Percentiles rank a stretch among this genome's conserved stretches.
phyloP scores from a whole-genome alignment of 176 grass and related monocot genomes.

The Oryza meyeriana region DNA sequence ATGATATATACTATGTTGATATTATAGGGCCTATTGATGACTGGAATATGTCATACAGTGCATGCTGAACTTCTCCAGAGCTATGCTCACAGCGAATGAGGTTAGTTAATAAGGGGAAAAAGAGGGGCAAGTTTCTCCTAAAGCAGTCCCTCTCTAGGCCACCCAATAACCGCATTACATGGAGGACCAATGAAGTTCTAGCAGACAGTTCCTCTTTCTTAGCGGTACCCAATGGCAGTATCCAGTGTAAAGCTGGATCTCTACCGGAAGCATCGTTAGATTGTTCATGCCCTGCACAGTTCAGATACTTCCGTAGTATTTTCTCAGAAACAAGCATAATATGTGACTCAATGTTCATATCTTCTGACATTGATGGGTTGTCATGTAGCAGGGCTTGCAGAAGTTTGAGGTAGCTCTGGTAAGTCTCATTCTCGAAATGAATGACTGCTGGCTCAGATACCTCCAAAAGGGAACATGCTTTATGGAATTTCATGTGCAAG shows the following conservation, averaged over 20 bases:
- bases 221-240: slow-evolving; percentile 52
- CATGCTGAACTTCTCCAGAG: slow-evolving; percentile 70
- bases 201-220: slow-evolving; percentile 84
- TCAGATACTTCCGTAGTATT: slow-evolving; percentile 76
- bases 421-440: slow-evolving; percentile 93
- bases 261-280: slow-evolving; percentile 28
- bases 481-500: slow-evolving; percentile 62
- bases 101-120: slow-evolving; percentile 85
- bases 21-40: slow-evolving; percentile 80
- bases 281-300: slow-evolving; percentile 55
- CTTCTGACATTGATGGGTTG: slow-evolving; percentile 50
- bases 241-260: slow-evolving; percentile 36
- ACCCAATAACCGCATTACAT: slow-evolving; percentile 69
- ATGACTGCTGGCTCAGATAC: slow-evolving; percentile 75
- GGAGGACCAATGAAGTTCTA: slow-evolving; percentile 65
- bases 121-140: slow-evolving; percentile 57
- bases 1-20: slow-evolving; percentile 41
- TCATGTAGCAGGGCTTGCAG: slow-evolving; percentile 74
- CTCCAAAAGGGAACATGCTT: slow-evolving; percentile 80
- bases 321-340: slow-evolving; percentile 65
- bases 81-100: slow-evolving; percentile 88
- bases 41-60: slow-evolving; percentile 77
- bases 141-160: slow-evolving; percentile 66
- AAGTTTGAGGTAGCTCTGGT: slow-evolving; percentile 81
- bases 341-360: slow-evolving; percentile 68